Evolutionary conservation across 2,329 filamentous ascomycete genomes (phyloP), one percentile per base, ranked within the genome.

Genomic region (Beauveria scarabaeidicola): DNA sequence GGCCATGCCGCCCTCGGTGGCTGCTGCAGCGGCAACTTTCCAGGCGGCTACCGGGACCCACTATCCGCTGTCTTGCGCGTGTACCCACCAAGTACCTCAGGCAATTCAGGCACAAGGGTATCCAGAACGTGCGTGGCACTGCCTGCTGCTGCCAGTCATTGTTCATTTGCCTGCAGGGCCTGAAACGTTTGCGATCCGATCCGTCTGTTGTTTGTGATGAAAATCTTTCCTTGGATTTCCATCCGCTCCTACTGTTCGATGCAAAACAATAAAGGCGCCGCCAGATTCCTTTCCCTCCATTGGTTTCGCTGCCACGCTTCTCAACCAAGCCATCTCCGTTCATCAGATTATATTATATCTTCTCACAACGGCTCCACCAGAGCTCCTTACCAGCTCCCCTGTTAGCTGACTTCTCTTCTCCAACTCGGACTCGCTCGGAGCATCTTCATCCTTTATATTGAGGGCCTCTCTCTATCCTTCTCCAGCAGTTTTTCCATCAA

Each of bases 151-250:
- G 41, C 25, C 52, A 55, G 38, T 32, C 11, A 11, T 21, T 27
- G 17, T 36, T 17, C 9, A 46, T 17, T 44, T 21, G 19, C 53
- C 51, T 52, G 36, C 19, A 41, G 32, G 29, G 15, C 53, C 40
- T 48, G 43, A 57, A 57, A 57, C 43, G 54, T 57, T 57, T 57
- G 43, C 54, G 54, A 57, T 57, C 17, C 54, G 54, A 57, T 57
- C 17, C 44, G 43, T 47, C 54, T 29, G 29, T 48, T 57, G 43
- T 57, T 38, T 57, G 44, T 44, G 17, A 27, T 29, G 27, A 7
- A 36, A 17, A 36, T 36, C 54, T 40, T 40, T 38, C 5, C 23
- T 8, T 19, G 10, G 10, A 46, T 23, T 32, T 29, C 3, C 25
- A 5, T 19, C 17, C 21, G 38, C 15, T 9, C 13, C 29, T 40